A percentile compares a stretch with the other conserved stretches of the same genome.
phyloP scores from a whole-genome alignment of 1,139 yeast species.

The Arxiozyma bovina region DNA sequence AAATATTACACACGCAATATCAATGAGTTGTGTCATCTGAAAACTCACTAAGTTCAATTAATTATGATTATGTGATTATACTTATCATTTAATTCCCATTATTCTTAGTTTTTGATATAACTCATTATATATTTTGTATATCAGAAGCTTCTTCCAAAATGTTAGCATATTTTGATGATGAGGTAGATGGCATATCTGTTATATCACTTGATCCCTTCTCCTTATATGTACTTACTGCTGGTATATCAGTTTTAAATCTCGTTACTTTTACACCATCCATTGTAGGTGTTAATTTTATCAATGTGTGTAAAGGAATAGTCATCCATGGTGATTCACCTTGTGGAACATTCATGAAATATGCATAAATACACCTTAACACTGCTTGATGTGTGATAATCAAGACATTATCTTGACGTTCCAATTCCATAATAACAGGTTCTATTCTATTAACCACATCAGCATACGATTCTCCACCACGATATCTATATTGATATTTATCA shows the following conservation, averaged over 20 bases:
- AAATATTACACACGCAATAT: neutral
- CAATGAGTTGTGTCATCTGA: no score
- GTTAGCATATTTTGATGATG: slow-evolving; percentile 3
- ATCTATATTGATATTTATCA: slow-evolving; percentile 88
- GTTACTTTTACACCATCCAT: slow-evolving; percentile 85
- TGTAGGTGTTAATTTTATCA: slow-evolving; percentile 85
- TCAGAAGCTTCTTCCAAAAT: neutral
- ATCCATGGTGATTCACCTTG: slow-evolving; percentile 98
- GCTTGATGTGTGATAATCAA: slow-evolving; percentile 98
- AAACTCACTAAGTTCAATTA: neutral
- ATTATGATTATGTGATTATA: neutral
- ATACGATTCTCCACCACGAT: slow-evolving; percentile 94
- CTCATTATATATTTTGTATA: neutral
- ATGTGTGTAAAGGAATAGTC: slow-evolving; percentile 92
- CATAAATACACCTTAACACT: slow-evolving; percentile 88
- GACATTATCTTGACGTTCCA: slow-evolving; percentile 92
- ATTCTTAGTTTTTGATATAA: neutral
- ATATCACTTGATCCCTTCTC: slow-evolving; percentile 69
- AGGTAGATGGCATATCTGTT: neutral
- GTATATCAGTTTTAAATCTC: slow-evolving; percentile 86
- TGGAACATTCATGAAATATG: slow-evolving; percentile 96
- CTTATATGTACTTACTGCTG: slow-evolving; percentile 93
- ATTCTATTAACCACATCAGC: slow-evolving; percentile 88
- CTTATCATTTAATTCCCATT: neutral
- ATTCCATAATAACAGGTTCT: slow-evolving; percentile 96